These are phyloP conservation scores for Sugiyamaella grinbergsii DNA, from an alignment of 1,139 yeast genomes.

Conservation along the genomic window DNA sequence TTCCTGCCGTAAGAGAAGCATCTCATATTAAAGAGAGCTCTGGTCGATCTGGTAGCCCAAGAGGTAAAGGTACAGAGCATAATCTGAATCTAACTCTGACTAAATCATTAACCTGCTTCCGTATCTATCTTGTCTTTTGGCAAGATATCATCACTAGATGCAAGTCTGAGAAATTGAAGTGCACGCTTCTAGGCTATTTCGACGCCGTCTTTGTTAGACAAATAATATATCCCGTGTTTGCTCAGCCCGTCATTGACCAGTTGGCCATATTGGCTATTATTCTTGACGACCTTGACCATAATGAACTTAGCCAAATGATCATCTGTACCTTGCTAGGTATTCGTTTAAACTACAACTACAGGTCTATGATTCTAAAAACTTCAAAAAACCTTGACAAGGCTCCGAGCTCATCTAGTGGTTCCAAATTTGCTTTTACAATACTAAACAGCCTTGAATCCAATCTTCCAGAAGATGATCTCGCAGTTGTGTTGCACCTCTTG, in stretches of 20 bases:
- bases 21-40: not conserved
- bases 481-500: slow-evolving; percentile 33
- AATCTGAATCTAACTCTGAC: slow-evolving; percentile 10
- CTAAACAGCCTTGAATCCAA: not conserved
- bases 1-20: not conserved
- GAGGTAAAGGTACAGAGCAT: not conserved
- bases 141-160: slow-evolving; percentile 37
- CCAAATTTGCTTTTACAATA: not conserved
- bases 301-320: slow-evolving; percentile 34
- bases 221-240: slow-evolving; percentile 37
- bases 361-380: not conserved
- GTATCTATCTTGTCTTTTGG: slow-evolving; percentile 39
- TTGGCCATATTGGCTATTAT: slow-evolving; percentile 29
- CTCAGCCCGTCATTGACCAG: slow-evolving; percentile 30
- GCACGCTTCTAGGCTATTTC: slow-evolving; percentile 34
- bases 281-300: slow-evolving; percentile 35
- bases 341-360: not conserved
- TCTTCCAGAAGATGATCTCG: slow-evolving; percentile 10
- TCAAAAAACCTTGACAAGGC: not conserved
- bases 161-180: slow-evolving; percentile 26
- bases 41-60: not conserved
- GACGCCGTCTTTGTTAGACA: slow-evolving; percentile 38
- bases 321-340: slow-evolving; percentile 33
- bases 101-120: slow-evolving; percentile 28
- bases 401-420: not conserved